These are phyloP conservation scores for Pyrus communis DNA, from an alignment of 306 rosid genomes.

Conservation along the genomic window DNA sequence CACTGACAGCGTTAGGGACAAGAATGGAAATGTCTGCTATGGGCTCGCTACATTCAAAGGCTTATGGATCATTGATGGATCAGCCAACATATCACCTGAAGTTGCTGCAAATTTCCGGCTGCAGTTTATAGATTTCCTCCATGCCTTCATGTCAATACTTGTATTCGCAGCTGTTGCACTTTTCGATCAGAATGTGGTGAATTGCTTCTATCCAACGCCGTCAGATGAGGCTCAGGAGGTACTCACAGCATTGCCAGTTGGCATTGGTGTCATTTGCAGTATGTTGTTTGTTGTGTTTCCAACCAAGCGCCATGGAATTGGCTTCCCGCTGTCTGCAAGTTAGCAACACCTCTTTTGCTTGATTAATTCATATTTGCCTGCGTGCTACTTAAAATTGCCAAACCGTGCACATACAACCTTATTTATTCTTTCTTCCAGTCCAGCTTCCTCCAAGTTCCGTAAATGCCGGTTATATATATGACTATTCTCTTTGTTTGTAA, in stretches of 20 bases:
- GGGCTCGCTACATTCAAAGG: slow-evolving; percentile 60
- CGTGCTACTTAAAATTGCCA: not conserved
- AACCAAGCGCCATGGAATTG: slow-evolving; percentile 71
- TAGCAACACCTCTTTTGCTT: slow-evolving; percentile 1
- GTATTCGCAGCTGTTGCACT: slow-evolving; percentile 63
- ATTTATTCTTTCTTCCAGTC: not conserved
- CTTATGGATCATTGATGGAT: slow-evolving; percentile 65
- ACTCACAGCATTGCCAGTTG: slow-evolving; percentile 46
- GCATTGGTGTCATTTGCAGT: slow-evolving; percentile 61
- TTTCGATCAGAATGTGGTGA: slow-evolving; percentile 59
- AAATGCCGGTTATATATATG: not conserved
- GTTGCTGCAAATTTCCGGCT: slow-evolving; percentile 41
- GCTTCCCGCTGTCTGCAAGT: slow-evolving; percentile 61
- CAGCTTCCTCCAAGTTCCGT: not conserved
- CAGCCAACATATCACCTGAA: slow-evolving; percentile 12
- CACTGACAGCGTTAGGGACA: slow-evolving; percentile 65
- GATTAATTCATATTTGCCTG: not conserved
- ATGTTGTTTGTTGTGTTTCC: slow-evolving; percentile 57
- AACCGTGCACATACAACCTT: not conserved
- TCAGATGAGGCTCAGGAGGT: slow-evolving; percentile 51
- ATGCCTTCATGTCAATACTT: slow-evolving; percentile 53
- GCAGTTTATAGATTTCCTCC: slow-evolving; percentile 58
- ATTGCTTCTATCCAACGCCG: slow-evolving; percentile 64
- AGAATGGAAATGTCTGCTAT: slow-evolving; percentile 51
- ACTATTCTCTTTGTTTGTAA: not conserved